Evolutionary conservation across 805 yeast genomes (phyloP).

Genomic region (Cyberlindnera xishuangbannaensis): DNA sequence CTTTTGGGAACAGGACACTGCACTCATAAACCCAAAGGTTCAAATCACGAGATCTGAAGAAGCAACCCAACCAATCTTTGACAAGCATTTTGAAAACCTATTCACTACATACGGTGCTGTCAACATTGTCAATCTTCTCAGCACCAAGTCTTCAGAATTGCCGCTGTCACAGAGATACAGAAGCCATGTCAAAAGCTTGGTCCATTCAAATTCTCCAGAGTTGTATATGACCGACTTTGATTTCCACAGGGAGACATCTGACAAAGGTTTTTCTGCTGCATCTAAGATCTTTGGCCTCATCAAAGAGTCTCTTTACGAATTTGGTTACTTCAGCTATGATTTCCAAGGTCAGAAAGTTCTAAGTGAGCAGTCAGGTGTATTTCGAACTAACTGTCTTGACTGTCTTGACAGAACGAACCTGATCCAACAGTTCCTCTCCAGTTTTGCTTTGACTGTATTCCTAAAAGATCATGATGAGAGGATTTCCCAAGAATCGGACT

Average conservation of each 20-base stretch:
- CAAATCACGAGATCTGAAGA: slow-evolving; percentile 82
- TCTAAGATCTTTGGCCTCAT: slow-evolving; percentile 58
- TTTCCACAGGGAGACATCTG: slow-evolving; percentile 90
- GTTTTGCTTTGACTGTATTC: slow-evolving; percentile 52
- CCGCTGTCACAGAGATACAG: slow-evolving; percentile 64
- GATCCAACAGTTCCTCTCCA: slow-evolving; percentile 77
- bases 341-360: slow-evolving; percentile 44
- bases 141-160: slow-evolving; percentile 73
- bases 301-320: slow-evolving; percentile 60
- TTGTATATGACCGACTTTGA: slow-evolving; percentile 77
- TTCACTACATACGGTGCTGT: slow-evolving; percentile 78
- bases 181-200: slow-evolving; percentile 42
- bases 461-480: slow-evolving; percentile 2
- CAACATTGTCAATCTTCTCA: slow-evolving; percentile 81
- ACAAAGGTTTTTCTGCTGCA: slow-evolving; percentile 84
- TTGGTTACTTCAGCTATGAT: slow-evolving; percentile 81
- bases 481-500: slow-evolving; percentile 40
- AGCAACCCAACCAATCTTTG: slow-evolving; percentile 60
- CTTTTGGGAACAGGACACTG: slow-evolving; percentile 97
- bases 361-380: slow-evolving; percentile 83
- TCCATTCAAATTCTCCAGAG: slow-evolving; percentile 30
- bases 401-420: slow-evolving; percentile 93
- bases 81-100: slow-evolving; percentile 60
- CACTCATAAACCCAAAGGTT: slow-evolving; percentile 85
- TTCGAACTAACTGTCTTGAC: slow-evolving; percentile 90